Conservation (phyloP, 2,329 filamentous ascomycete genomes). For the Arthrobotrys megalospora region DNA sequence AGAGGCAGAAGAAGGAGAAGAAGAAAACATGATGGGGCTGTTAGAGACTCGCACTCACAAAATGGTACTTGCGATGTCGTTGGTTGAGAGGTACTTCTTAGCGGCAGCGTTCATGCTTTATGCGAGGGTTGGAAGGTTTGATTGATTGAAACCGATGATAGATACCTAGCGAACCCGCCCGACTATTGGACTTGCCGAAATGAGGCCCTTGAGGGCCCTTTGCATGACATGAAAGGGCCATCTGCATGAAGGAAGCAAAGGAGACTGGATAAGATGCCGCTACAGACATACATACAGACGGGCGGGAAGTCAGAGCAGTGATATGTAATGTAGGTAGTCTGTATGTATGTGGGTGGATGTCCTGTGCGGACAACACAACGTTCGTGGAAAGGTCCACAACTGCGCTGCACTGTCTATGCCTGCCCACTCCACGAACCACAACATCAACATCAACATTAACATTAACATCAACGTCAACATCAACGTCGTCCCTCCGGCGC, state of each 20-base stretch:
- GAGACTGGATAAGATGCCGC: slow-evolving; percentile 44
- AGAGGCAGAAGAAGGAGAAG: slow-evolving; percentile 12
- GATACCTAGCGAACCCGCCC: slow-evolving; percentile 40
- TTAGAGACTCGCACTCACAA: slow-evolving; percentile 9
- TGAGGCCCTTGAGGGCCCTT: slow-evolving; percentile 57
- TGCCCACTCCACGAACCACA: slow-evolving; percentile 3
- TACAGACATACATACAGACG: slow-evolving; percentile 33
- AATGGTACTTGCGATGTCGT: slow-evolving; percentile 45
- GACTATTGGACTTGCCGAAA: slow-evolving; percentile 59
- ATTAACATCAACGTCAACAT: slow-evolving; percentile 3
- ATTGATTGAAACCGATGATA: slow-evolving; percentile 48
- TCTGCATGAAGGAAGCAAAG: slow-evolving; percentile 54
- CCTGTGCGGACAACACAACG: slow-evolving; percentile 56
- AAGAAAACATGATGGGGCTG: slow-evolving; percentile 39
- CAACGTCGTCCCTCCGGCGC: slow-evolving; percentile 16
- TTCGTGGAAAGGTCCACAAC: slow-evolving; percentile 19
- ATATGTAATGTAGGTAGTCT: slow-evolving; percentile 10
- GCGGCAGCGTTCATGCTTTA: slow-evolving; percentile 54
- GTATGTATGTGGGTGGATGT: not conserved
- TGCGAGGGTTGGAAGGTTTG: slow-evolving; percentile 58
- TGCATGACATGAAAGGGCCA: slow-evolving; percentile 47
- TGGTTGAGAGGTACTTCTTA: slow-evolving; percentile 50
- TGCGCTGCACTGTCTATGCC: not conserved
- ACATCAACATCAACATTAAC: slow-evolving; percentile 25
- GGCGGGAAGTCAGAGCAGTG: slow-evolving; percentile 22